These are phyloP conservation scores for Kwoniella pini DNA, from an alignment of 768 basidiomycete genomes.

Conservation along the genomic window DNA sequence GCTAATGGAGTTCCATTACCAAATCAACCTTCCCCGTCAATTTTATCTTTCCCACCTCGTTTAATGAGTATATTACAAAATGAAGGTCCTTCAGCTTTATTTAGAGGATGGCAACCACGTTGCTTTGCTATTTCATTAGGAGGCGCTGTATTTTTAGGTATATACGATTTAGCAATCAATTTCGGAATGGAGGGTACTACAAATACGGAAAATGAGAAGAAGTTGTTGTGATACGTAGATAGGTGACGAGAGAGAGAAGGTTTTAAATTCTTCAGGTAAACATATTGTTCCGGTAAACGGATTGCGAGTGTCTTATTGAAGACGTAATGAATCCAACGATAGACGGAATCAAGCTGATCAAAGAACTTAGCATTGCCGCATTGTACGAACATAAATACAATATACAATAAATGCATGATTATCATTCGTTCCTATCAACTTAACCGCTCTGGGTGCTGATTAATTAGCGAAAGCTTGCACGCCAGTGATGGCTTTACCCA, in stretches of 20 bases:
- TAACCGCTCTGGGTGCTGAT: background rate
- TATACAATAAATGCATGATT: too few relatives aligned
- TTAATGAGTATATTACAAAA: conserved; percentile 66
- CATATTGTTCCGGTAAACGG: too few relatives aligned
- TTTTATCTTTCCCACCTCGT: conserved; percentile 63
- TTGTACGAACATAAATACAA: too few relatives aligned
- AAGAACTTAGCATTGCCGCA: too few relatives aligned
- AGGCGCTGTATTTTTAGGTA: conserved; percentile 95
- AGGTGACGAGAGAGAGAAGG: too few relatives aligned
- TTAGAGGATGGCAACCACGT: conserved; percentile 82
- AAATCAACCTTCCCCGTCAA: conserved; percentile 36
- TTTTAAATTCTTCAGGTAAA: background rate
- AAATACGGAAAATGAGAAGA: background rate
- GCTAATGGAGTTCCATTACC: conserved; percentile 10
- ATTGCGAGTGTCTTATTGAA: too few relatives aligned
- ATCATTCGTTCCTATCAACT: background rate
- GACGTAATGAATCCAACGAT: too few relatives aligned
- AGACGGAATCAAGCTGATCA: too few relatives aligned
- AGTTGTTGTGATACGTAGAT: background rate
- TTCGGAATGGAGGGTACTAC: conserved; percentile 20
- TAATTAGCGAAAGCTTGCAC: conserved; percentile 69
- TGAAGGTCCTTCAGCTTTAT: conserved; percentile 76
- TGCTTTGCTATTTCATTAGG: conserved; percentile 96
- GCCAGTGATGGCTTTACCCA: conserved; percentile 90
- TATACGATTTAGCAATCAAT: conserved; percentile 66